Evolutionary conservation across 352 stramenopile genomes (phyloP).

Genomic region (Discostella stelligera): DNA sequence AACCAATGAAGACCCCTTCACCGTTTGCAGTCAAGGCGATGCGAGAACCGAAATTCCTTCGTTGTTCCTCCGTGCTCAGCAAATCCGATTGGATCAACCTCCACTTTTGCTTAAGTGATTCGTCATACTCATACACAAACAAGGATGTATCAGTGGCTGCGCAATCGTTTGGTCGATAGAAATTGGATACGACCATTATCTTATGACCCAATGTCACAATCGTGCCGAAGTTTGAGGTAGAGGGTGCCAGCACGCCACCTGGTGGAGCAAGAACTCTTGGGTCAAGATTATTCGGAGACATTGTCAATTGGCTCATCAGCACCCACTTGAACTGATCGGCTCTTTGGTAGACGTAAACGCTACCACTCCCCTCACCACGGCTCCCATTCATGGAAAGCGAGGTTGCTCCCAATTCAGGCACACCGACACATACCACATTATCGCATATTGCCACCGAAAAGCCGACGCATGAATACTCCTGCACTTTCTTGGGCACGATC

Average conservation of each 20-base stretch:
- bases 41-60: constrained; percentile 29
- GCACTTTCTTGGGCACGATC: constrained; percentile 42
- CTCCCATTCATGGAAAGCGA: background rate
- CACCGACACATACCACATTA: constrained; percentile 29
- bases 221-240: constrained; percentile 32
- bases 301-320: constrained; percentile 19
- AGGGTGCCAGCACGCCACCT: background rate
- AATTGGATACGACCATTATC: constrained; percentile 36
- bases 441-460: constrained; percentile 35
- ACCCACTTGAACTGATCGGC: constrained; percentile 40
- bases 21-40: constrained; percentile 35
- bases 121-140: constrained; percentile 47
- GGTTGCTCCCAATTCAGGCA: constrained; percentile 30
- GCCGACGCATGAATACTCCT: constrained; percentile 31
- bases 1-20: constrained; percentile 41
- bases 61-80: constrained; percentile 36
- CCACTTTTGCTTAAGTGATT: constrained; percentile 33
- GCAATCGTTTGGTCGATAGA: constrained; percentile 21
- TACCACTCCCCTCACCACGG: constrained; percentile 5
- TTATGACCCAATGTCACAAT: constrained; percentile 30
- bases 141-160: constrained; percentile 19
- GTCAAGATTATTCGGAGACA: constrained; percentile 1
- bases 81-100: constrained; percentile 33
- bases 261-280: background rate
- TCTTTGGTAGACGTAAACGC: constrained; percentile 37